phyloP scores from a whole-genome alignment of 1,284 basidiomycete genomes.

The Meira nashicola region DNA sequence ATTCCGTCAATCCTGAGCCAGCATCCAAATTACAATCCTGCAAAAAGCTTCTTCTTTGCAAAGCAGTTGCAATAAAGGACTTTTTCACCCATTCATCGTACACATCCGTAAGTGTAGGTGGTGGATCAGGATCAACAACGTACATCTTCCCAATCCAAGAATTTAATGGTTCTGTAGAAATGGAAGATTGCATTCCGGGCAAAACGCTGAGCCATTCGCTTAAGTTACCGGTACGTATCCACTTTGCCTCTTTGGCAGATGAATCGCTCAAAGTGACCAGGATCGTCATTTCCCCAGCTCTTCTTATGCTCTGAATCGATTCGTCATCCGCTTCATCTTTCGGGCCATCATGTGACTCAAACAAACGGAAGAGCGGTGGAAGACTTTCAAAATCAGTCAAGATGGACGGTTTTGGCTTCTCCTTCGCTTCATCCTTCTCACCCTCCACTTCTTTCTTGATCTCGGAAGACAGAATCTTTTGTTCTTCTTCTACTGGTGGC shows the following conservation, averaged over 20 bases:
- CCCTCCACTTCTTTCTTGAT: slow-evolving; percentile 5
- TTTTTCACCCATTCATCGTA: slow-evolving; percentile 80
- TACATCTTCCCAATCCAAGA: slow-evolving; percentile 87
- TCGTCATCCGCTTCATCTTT: slow-evolving; percentile 4
- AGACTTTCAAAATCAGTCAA: slow-evolving; percentile 6
- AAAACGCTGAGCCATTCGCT: slow-evolving; percentile 86
- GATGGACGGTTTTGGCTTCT: not conserved
- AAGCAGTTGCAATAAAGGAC: slow-evolving; percentile 68
- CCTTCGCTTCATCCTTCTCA: not conserved
- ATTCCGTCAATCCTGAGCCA: slow-evolving; percentile 62
- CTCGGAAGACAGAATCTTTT: not conserved
- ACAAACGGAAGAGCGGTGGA: slow-evolving; percentile 16
- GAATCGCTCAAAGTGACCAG: slow-evolving; percentile 65
- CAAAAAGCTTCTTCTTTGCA: slow-evolving; percentile 78
- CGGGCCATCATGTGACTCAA: not conserved
- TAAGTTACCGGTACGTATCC: slow-evolving; percentile 88
- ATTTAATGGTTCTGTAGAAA: slow-evolving; percentile 24
- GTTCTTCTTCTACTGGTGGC: not conserved
- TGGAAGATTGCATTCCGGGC: slow-evolving; percentile 64
- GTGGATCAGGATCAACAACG: slow-evolving; percentile 90
- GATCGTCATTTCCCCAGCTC: slow-evolving; percentile 15
- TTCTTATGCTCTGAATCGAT: not conserved
- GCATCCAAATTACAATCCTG: slow-evolving; percentile 57
- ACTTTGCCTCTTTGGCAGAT: slow-evolving; percentile 84
- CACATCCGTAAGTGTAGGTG: slow-evolving; percentile 82